Conservation (phyloP, 1,139 yeast genomes). For the Williopsis jadinii region DNA sequence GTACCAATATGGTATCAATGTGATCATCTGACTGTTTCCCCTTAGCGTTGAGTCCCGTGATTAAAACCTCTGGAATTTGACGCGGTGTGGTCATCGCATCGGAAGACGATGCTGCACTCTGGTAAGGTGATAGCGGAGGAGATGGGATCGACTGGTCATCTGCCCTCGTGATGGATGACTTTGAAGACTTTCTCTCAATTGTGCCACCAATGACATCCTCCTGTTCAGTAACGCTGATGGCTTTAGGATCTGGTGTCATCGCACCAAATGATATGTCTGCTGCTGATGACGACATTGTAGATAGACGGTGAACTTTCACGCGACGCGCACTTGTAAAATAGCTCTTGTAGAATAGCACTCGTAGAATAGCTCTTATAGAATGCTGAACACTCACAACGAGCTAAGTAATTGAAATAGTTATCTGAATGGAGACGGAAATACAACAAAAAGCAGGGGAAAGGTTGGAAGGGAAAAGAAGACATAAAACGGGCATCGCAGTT, state of each 20-base stretch:
- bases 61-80: not conserved
- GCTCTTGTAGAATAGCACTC: no score
- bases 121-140: slow-evolving; percentile 63
- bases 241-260: slow-evolving; percentile 21
- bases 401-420: no score
- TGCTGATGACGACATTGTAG: slow-evolving; percentile 7
- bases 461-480: no score
- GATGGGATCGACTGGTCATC: slow-evolving; percentile 40
- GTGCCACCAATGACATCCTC: slow-evolving; percentile 5
- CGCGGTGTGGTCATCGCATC: not conserved
- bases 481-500: no score
- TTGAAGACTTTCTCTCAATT: slow-evolving; percentile 19
- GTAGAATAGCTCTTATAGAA: no score
- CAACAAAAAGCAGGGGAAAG: no score
- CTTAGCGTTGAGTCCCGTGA: not conserved
- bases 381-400: no score
- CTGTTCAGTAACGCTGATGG: slow-evolving; percentile 4
- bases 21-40: slow-evolving; percentile 7
- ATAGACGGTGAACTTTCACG: not conserved
- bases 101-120: slow-evolving; percentile 14
- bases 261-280: slow-evolving; percentile 14
- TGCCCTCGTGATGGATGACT: slow-evolving; percentile 17
- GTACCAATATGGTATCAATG: slow-evolving; percentile 21
- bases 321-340: no score
- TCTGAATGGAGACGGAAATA: no score